Base-by-base conservation (phyloP, 2,329 filamentous ascomycete genomes). In the Paraconiothyrium brasiliense region DNA sequence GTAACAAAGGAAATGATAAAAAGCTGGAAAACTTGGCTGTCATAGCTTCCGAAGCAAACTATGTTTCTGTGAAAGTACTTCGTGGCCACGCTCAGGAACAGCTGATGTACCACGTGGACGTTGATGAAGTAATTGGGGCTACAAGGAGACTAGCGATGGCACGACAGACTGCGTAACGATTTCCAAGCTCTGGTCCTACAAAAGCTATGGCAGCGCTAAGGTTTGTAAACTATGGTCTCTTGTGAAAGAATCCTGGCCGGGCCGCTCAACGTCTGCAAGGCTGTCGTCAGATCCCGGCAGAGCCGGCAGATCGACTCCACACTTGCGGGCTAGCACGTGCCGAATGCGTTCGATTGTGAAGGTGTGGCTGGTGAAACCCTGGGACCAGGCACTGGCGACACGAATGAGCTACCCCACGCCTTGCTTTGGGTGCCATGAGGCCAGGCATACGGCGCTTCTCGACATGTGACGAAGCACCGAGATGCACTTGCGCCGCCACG, bases 261-360 rank as follows among this genome's bases (percentile, higher is more conserved):
- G 37, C 37, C 16, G 11, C 39, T n/a, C 39, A 41, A 14, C 13
- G 43, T 46, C 20, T 54, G 51, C 51, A 54, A 54, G 51, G 35
- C 51, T 44, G 35, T 54, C 51, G 51, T 54, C 51, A 54, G 51
- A 35, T 43, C 39, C 51, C 51, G 51, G 51, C 22, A 43, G 51
- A 54, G 39, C 51, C 51, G 51, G 51, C 51, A 44, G 51, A 54
- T 54, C 51, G 44, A 44, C 51, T 54, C 51, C 51, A 54, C 51
- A 54, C 7, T 16, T 44, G 51, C 37, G 24, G 34, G 51, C 51
- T 54, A 54, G 46, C 22, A 43, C 37, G 51, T 54, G 37, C 49
- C 34, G 49, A 39, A 13, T 24, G 32, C 32, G 2, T 39, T 39
- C 34, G 14, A 35, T 4, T 35, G 14, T 24, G 32, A 37, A 24